Evolutionary conservation across 176 grass and related monocot species (phyloP).

Genomic region (Oryza rufipogon): DNA sequence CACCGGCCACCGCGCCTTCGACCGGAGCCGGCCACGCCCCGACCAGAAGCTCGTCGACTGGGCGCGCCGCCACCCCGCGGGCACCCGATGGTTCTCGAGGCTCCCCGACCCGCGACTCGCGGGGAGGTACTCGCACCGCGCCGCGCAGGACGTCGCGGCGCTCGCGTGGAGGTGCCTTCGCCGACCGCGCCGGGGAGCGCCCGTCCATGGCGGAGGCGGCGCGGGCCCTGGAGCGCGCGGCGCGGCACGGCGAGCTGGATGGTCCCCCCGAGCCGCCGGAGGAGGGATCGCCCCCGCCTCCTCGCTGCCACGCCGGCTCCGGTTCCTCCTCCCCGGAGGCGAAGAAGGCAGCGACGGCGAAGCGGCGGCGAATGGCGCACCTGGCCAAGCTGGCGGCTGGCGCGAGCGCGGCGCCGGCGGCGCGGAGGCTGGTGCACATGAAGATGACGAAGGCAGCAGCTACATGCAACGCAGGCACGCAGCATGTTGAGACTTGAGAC

Average conservation of each 20-base stretch:
- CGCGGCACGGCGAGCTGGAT: background rate
- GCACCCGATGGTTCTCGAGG: background rate
- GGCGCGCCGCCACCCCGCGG: background rate
- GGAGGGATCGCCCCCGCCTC: background rate
- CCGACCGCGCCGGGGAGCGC: background rate
- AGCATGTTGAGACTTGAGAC: too few relatives aligned
- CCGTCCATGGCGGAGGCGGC: background rate
- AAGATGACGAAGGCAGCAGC: background rate
- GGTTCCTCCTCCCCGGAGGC: too few relatives aligned
- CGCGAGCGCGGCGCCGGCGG: too few relatives aligned
- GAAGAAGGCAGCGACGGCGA: too few relatives aligned
- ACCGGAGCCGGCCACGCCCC: background rate
- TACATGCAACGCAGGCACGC: background rate
- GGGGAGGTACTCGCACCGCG: background rate
- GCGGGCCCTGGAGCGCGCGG: background rate
- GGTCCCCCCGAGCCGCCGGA: background rate
- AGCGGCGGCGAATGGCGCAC: background rate
- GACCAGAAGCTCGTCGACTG: background rate
- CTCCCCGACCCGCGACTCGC: background rate
- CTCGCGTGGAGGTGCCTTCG: background rate
- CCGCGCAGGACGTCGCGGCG: background rate
- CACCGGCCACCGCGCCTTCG: background rate
- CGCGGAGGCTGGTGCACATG: background rate
- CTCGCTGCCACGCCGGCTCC: background rate
- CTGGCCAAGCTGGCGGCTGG: background rate